A percentile compares a stretch with the other conserved stretches of the same genome.
Evolutionary conservation across 768 basidiomycete genomes (phyloP).

Genomic region (Pleurotus citrinopileatus): DNA sequence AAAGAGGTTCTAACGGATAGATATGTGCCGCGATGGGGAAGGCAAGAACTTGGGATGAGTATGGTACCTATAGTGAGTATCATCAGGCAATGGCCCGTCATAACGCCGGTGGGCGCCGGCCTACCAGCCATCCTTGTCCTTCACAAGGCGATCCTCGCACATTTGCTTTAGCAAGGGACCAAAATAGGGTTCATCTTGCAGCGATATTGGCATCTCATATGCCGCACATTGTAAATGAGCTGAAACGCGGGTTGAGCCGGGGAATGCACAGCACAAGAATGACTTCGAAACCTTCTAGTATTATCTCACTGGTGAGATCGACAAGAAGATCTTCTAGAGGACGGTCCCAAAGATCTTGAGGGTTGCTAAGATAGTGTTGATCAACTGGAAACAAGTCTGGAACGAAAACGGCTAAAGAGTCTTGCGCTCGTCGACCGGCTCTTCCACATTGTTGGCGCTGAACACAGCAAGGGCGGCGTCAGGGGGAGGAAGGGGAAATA

Average conservation of each 20-base stretch:
- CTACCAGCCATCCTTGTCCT: constrained; percentile 86
- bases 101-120: background rate
- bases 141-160: constrained; percentile 56
- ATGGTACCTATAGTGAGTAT: constrained; percentile 63
- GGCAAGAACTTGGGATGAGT: constrained; percentile 78
- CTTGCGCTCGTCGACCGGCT: constrained; percentile 78
- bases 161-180: constrained; percentile 57
- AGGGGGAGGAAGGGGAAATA: background rate
- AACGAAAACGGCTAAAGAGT: constrained; percentile 75
- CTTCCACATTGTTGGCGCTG: constrained; percentile 89
- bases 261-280: background rate
- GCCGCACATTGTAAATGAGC: constrained; percentile 88
- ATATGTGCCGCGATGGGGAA: constrained; percentile 67
- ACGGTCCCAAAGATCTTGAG: constrained; percentile 67
- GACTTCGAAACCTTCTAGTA: constrained; percentile 52
- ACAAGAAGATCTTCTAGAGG: constrained; percentile 61
- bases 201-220: constrained; percentile 76
- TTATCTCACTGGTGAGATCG: constrained; percentile 69
- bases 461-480: background rate
- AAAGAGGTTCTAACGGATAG: constrained; percentile 48
- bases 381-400: constrained; percentile 70
- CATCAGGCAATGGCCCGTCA: background rate
- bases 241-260: constrained; percentile 17
- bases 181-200: constrained; percentile 69
- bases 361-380: constrained; percentile 67